These are phyloP conservation scores for Albizia julibrissin DNA, from an alignment of 306 rosid genomes.

Conservation along the genomic window DNA sequence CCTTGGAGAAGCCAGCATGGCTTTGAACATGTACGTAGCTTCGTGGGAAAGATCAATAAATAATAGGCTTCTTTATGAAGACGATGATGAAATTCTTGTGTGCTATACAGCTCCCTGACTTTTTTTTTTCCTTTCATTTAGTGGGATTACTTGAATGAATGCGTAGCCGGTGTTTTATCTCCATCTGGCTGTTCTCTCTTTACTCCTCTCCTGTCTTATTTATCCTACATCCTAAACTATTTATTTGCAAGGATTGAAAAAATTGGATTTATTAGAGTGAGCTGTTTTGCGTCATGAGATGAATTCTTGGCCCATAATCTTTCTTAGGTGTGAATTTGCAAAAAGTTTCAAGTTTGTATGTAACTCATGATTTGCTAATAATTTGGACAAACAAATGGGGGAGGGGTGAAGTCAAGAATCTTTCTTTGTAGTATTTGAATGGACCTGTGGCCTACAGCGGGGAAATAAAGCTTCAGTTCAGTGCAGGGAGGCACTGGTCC, in stretches of 20 bases:
- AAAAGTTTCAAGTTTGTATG: neutral
- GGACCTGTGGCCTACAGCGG: too few relatives aligned
- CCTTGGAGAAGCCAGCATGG: conserved; percentile 85
- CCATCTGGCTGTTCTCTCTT: neutral
- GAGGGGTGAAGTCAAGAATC: neutral
- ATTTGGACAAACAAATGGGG: neutral
- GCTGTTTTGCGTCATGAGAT: neutral
- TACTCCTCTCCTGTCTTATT: neutral
- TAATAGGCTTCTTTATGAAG: conserved; percentile 11
- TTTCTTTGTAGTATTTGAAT: neutral
- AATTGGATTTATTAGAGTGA: neutral
- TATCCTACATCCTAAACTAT: neutral
- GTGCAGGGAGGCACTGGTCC: conserved; percentile 14
- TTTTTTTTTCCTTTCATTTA: neutral
- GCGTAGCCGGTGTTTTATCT: neutral
- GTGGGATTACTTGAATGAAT: conserved; percentile 10
- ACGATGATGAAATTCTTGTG: conserved; percentile 32
- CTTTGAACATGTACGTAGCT: conserved; percentile 38
- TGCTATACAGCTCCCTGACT: neutral
- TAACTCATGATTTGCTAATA: neutral
- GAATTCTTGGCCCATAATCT: neutral
- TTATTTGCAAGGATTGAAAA: neutral
- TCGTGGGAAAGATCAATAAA: conserved; percentile 33
- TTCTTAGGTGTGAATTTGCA: too few relatives aligned
- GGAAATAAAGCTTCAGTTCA: too few relatives aligned